These are phyloP conservation scores for Coffea eugenioides DNA, from an alignment of 257 asterid species.

Conservation along the genomic window DNA sequence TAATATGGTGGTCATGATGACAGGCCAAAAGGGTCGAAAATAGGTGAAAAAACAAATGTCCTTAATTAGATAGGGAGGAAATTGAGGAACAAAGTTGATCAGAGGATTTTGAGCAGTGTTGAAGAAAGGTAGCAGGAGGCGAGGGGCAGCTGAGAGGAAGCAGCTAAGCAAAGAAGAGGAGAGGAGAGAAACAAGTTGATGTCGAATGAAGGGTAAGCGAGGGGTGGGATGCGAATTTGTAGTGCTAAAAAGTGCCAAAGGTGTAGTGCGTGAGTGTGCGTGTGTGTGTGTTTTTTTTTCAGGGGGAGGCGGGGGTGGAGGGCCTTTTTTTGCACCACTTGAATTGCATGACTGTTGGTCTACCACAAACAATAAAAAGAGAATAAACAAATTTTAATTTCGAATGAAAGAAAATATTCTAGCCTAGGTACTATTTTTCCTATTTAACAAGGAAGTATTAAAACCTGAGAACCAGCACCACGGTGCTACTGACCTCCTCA, in stretches of 20 bases:
- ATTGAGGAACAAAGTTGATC: not conserved
- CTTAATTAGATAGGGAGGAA: not conserved
- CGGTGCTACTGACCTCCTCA: not conserved
- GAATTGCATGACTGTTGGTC: constrained; percentile 35
- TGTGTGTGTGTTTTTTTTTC: too few species aligned
- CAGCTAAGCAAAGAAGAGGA: constrained; percentile 10
- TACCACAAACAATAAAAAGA: constrained; percentile 20
- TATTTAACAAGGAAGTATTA: not conserved
- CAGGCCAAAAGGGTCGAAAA: not conserved
- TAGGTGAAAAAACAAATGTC: not conserved
- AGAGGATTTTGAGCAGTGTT: not conserved
- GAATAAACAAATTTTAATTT: constrained; percentile 4
- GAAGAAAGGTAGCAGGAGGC: not conserved
- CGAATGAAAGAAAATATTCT: constrained; percentile 16
- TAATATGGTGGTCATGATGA: constrained; percentile 53
- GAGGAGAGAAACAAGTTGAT: constrained; percentile 23
- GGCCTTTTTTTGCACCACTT: constrained; percentile 55
- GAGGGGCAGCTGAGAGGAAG: constrained; percentile 3
- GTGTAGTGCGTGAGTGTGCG: constrained; percentile 20
- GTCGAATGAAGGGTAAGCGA: constrained; percentile 57
- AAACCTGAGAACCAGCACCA: not conserved
- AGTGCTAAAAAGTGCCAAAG: constrained; percentile 55
- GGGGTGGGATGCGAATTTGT: constrained; percentile 62
- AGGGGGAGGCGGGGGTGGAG: not conserved
- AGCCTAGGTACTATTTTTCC: not conserved